Percentiles rank a stretch among this genome's conserved stretches.
These are phyloP conservation scores for Bruguiera parviflora DNA, from an alignment of 345 rosid genomes.

Conservation along the genomic window DNA sequence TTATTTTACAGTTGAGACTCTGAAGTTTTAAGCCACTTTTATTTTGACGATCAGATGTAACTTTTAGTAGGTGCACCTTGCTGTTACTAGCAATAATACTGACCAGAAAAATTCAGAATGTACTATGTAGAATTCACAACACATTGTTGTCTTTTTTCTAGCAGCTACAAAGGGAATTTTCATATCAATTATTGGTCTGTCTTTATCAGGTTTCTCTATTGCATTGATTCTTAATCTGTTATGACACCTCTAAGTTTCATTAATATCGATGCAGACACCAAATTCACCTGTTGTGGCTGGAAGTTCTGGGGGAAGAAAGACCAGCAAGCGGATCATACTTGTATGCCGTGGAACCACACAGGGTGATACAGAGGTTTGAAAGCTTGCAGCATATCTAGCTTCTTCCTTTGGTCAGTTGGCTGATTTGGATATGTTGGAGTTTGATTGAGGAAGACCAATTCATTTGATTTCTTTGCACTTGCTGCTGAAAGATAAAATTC, in stretches of 20 bases:
- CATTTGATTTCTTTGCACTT: neutral
- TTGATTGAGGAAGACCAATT: neutral
- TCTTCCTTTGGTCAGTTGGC: neutral
- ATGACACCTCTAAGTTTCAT: conserved; percentile 13
- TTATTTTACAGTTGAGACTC: too few species aligned
- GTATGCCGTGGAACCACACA: conserved; percentile 69
- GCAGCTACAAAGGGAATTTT: too few species aligned
- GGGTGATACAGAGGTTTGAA: conserved; percentile 46
- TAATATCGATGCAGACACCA: conserved; percentile 72
- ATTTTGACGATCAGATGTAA: too few species aligned
- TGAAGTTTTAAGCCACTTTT: too few species aligned
- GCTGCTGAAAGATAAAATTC: neutral
- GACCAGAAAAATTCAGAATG: too few species aligned
- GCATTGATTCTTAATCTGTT: neutral
- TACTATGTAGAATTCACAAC: too few species aligned
- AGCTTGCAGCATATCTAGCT: neutral
- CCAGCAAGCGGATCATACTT: conserved; percentile 69
- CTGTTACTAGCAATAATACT: too few species aligned
- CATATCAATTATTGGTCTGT: neutral
- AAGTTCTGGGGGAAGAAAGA: conserved; percentile 61
- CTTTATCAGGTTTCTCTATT: neutral
- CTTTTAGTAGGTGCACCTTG: too few species aligned
- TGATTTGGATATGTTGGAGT: neutral
- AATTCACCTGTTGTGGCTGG: conserved; percentile 71
- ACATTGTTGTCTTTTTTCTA: too few species aligned